phyloP scores from a whole-genome alignment of 139 green algal genomes.

The Picochlorum costavermella region DNA sequence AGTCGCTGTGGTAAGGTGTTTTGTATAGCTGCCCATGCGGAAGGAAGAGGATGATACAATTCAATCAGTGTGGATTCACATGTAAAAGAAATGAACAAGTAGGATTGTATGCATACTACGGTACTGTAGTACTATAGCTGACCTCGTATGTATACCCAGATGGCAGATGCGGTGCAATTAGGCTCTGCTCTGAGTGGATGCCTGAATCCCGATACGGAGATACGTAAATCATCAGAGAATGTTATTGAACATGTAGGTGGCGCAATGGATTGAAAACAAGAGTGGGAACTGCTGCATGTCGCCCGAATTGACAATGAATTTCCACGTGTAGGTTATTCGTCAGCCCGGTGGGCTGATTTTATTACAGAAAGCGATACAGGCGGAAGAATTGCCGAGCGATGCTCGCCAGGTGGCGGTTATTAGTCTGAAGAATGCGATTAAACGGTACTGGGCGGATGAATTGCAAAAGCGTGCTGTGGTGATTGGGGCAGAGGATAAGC shows the following conservation, averaged over 20 bases:
- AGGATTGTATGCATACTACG: not conserved
- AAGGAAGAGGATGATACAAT: too few relatives aligned
- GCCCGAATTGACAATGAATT: too few relatives aligned
- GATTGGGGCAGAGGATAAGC: conserved; percentile 61
- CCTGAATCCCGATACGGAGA: conserved; percentile 41
- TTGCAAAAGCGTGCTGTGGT: too few relatives aligned
- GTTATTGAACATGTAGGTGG: conserved; percentile 57
- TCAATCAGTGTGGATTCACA: not conserved
- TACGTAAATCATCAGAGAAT: conserved; percentile 56
- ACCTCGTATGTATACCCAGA: not conserved
- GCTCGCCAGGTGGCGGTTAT: conserved; percentile 87
- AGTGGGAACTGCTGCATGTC: too few relatives aligned
- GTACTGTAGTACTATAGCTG: too few relatives aligned
- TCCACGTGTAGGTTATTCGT: conserved; percentile 1
- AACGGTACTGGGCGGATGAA: conserved; percentile 52
- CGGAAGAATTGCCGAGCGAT: conserved; percentile 50
- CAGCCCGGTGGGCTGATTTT: conserved; percentile 32
- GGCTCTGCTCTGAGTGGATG: conserved; percentile 48
- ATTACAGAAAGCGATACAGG: conserved; percentile 74
- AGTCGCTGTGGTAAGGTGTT: conserved; percentile 12
- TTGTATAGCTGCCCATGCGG: too few relatives aligned
- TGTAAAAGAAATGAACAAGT: not conserved
- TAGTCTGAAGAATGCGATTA: conserved; percentile 89
- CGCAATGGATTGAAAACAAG: too few relatives aligned
- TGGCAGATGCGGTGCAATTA: conserved; percentile 58